Percentiles rank a stretch among this genome's conserved stretches.
Evolutionary conservation across 2,329 filamentous ascomycete genomes (phyloP).

Genomic region (Ascochyta koolunga): DNA sequence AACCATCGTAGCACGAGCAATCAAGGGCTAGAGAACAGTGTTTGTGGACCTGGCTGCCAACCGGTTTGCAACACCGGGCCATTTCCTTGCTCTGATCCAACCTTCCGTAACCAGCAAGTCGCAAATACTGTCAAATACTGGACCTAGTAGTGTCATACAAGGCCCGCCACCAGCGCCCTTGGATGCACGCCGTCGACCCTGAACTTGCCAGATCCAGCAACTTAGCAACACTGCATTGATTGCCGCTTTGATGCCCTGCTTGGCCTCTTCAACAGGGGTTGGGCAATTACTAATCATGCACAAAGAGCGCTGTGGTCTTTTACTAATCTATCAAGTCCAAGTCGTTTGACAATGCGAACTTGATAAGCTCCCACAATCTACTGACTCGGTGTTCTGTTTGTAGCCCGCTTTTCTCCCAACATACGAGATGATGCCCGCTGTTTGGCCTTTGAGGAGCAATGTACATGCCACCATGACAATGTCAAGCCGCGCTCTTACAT

Average conservation of each 20-base stretch:
- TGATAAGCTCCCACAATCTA: too few species aligned
- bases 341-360: too few species aligned
- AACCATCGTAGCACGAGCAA: background rate
- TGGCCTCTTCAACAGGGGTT: background rate
- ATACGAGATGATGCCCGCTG: too few species aligned
- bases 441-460: too few species aligned
- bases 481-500: too few species aligned
- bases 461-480: too few species aligned
- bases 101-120: constrained; percentile 9
- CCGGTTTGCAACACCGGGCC: too few species aligned
- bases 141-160: constrained; percentile 17
- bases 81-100: background rate
- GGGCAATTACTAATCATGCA: too few species aligned
- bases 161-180: constrained; percentile 14
- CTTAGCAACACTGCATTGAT: constrained; percentile 2
- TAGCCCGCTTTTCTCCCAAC: too few species aligned
- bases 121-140: background rate
- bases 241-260: constrained; percentile 3
- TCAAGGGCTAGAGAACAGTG: background rate
- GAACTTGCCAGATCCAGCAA: constrained; percentile 12
- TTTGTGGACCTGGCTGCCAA: background rate
- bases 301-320: too few species aligned
- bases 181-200: constrained; percentile 8
- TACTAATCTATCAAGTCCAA: too few species aligned
- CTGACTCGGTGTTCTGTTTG: too few species aligned